Evolutionary conservation across 1,139 yeast genomes (phyloP), one percentile per base, ranked within the genome.

Genomic region (Eremothecium coryli): DNA sequence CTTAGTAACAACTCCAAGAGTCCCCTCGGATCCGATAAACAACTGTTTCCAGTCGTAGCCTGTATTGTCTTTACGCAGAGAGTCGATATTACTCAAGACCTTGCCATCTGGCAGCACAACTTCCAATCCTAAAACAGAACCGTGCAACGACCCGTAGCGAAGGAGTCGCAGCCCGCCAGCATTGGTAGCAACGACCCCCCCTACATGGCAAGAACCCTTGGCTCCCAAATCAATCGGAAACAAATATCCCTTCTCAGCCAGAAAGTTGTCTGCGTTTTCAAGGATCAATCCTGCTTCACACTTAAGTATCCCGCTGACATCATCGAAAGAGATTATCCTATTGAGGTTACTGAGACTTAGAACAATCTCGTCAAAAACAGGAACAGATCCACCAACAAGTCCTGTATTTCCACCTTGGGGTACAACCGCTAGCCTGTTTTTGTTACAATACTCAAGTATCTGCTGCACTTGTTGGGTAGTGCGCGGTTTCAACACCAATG

Each of bases 361-460:
- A 21, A 86, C 70, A 32, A 86, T 76, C 60, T 86, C 96, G 57
- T 86, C 96, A 56, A 85, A 86, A 3, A 86, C 79, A 0, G 96
- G 95, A 26, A 76, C 75, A 2, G 93, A 80, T 2, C 95, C 96
- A 36, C 96, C 96, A 21, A 86, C 96, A 35, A 86, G 71, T n/a
- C 95, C 95, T 4, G 96, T 86, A 61, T 86, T 86, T 40, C 96
- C 96, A 54, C 95, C 95, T 60, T 86, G 96, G 6, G 96, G 96
- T 4, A 85, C 95, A 33, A 86, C 81, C 0, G 96, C 95, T 32
- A 86, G 63, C 40, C 68, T 71, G 31, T 76, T 62, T 17, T 77
- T 84, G 54, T 82, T 81, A 65, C 95, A 84, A 60, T 84, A 79
- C 56, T 76, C 75, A 50, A 86, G 56, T 43, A 86, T 82, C 49